A percentile compares a stretch with the other conserved stretches of the same genome.
phyloP scores from a whole-genome alignment of 495 filamentous ascomycete genomes.

The Penicillium bovifimosum region DNA sequence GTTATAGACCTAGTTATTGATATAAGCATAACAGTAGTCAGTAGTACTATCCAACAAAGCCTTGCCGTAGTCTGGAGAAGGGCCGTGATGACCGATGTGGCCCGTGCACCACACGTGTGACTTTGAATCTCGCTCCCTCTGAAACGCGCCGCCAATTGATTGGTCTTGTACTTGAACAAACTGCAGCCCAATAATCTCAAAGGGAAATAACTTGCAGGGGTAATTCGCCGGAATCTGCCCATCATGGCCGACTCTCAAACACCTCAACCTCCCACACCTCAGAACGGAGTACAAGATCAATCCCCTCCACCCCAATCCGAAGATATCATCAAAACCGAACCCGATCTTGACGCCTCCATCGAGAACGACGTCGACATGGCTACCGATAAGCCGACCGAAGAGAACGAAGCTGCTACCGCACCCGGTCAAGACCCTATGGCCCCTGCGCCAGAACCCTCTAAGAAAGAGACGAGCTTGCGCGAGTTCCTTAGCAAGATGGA shows the following conservation, averaged over 20 bases:
- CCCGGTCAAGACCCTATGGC: slow-evolving; percentile 28
- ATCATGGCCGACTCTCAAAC: slow-evolving; percentile 12
- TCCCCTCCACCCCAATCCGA: slow-evolving; percentile 16
- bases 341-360: slow-evolving; percentile 32
- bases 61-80: too few relatives aligned
- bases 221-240: slow-evolving; percentile 1
- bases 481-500: slow-evolving; percentile 96
- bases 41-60: too few relatives aligned
- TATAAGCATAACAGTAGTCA: too few relatives aligned
- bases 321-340: slow-evolving; percentile 29
- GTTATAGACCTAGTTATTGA: too few relatives aligned
- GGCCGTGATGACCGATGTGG: not conserved
- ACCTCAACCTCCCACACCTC: slow-evolving; percentile 6
- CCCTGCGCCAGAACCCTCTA: slow-evolving; percentile 52
- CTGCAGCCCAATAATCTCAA: slow-evolving; percentile 2
- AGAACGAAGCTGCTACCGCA: slow-evolving; percentile 12
- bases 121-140: slow-evolving; percentile 4
- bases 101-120: slow-evolving; percentile 7
- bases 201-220: slow-evolving; percentile 3
- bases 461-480: slow-evolving; percentile 84
- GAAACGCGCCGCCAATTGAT: not conserved
- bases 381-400: slow-evolving; percentile 18
- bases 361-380: slow-evolving; percentile 45
- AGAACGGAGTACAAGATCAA: slow-evolving; percentile 10
- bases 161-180: not conserved